Conservation (phyloP, 73 alveolate species). For the Paramecium pentaurelia region DNA sequence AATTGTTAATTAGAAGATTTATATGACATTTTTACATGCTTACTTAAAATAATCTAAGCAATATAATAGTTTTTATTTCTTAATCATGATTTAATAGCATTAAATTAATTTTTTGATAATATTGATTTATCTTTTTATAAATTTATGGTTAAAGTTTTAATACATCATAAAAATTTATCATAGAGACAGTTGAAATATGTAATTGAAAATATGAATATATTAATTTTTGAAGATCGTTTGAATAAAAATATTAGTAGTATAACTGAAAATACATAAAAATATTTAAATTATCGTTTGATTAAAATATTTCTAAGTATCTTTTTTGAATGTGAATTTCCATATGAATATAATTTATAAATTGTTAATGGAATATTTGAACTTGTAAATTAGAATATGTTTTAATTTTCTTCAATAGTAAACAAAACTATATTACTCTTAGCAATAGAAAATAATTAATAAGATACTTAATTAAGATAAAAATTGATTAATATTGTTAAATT, state of each 20-base stretch:
- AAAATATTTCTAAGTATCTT: background rate
- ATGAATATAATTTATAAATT: background rate
- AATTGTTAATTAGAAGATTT: background rate
- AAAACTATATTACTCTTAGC: background rate
- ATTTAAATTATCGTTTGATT: background rate
- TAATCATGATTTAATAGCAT: background rate
- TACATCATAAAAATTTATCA: background rate
- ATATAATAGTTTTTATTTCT: background rate
- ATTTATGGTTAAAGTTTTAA: background rate
- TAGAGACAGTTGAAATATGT: background rate
- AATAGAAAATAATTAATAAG: background rate
- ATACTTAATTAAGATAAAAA: background rate
- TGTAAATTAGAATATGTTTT: background rate
- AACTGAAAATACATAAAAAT: background rate
- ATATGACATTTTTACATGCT: background rate
- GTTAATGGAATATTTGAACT: background rate
- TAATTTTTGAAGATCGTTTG: background rate
- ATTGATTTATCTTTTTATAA: background rate
- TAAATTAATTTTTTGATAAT: background rate
- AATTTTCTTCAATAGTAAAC: background rate
- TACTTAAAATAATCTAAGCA: background rate
- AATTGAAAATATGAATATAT: background rate
- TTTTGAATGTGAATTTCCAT: background rate
- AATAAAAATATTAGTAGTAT: background rate
- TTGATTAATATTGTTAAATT: background rate